These are phyloP conservation scores for Metarhizium brunneum DNA, from an alignment of 2,329 filamentous ascomycete species.

Conservation along the genomic window DNA sequence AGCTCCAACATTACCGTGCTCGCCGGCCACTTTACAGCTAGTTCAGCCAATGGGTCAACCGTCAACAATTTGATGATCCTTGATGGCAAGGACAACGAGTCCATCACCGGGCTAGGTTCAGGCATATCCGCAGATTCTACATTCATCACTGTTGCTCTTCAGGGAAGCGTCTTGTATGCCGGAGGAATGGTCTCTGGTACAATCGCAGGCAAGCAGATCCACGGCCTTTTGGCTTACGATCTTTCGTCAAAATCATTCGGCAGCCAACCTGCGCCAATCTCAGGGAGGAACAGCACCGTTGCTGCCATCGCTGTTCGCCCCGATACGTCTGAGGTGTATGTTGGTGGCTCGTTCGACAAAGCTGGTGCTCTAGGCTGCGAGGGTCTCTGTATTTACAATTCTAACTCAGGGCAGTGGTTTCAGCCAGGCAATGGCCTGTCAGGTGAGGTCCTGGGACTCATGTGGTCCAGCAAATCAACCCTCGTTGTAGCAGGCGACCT, in stretches of 20 bases:
- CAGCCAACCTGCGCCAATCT: conserved; percentile 66
- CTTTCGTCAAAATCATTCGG: conserved; percentile 54
- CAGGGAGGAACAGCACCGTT: conserved; percentile 61
- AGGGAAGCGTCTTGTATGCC: conserved; percentile 63
- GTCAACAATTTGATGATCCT: conserved; percentile 78
- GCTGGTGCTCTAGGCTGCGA: conserved; percentile 79
- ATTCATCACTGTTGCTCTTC: conserved; percentile 61
- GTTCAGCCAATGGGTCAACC: conserved; percentile 55
- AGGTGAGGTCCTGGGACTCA: conserved; percentile 62
- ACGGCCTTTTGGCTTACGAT: conserved; percentile 74
- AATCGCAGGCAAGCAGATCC: conserved; percentile 51
- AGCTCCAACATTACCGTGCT: conserved; percentile 75
- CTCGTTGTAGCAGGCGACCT: conserved; percentile 74
- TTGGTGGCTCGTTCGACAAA: conserved; percentile 75
- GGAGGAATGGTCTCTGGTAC: conserved; percentile 72
- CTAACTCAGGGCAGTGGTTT: conserved; percentile 64
- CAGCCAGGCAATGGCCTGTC: conserved; percentile 63
- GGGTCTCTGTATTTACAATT: conserved; percentile 72
- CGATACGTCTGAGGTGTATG: conserved; percentile 64
- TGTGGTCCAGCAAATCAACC: conserved; percentile 65
- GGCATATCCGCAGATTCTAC: conserved; percentile 63
- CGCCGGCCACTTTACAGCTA: conserved; percentile 75
- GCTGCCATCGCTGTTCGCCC: conserved; percentile 68
- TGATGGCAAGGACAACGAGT: conserved; percentile 60
- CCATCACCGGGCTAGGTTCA: conserved; percentile 59